Base-by-base conservation (phyloP, 192 early-diverging fungal genomes). In the Rhizophlyctis rosea region DNA sequence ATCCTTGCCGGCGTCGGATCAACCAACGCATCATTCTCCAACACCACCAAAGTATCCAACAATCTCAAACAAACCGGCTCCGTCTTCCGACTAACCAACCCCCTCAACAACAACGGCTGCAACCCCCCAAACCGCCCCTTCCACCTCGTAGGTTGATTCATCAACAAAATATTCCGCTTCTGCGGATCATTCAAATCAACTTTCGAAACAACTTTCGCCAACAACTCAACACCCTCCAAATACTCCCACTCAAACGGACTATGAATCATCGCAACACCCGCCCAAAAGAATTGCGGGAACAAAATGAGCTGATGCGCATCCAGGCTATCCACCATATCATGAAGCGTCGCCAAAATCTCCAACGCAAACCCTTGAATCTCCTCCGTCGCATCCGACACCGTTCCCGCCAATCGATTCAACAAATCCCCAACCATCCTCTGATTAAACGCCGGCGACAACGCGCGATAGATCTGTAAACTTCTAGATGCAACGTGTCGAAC, bases 401-500 rank as follows among this genome's bases (percentile, higher is more conserved):
- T 90, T 55, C 85, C 87, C 0, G 89, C 88, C 3, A 94, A 62
- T 31, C 90, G 81, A 29, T 82, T 75, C 3, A 94, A 65, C 69
- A 94, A 80, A 44, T 92, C 89, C 0, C 86, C 85, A 27, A 93
- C 62, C 83, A 92, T 90, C 50, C 79, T 74, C 44, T 84, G 79
- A 55, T 80, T 90, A 39, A 91, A 87, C 1, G 72, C 73, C 9
- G 92, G 90, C 62, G 77, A 79, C 4, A 95, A 54, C 0, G 78
- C 79, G 21, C 90, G 78, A 57, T 91, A 88, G 53, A 90, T 87
- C 60, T 93, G 91, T 59, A 95, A 86, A 0, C 91, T 93, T 13
- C 90, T 74, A 62, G 89, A 91, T 9, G 92, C 93, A n/a, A 91
- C 82, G 69, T 94, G 90, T 1, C 88, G 83, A 11, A 92, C 89